These are phyloP conservation scores for Diaporthe vaccinii DNA, from an alignment of 2,329 filamentous ascomycete species.

Conservation along the genomic window DNA sequence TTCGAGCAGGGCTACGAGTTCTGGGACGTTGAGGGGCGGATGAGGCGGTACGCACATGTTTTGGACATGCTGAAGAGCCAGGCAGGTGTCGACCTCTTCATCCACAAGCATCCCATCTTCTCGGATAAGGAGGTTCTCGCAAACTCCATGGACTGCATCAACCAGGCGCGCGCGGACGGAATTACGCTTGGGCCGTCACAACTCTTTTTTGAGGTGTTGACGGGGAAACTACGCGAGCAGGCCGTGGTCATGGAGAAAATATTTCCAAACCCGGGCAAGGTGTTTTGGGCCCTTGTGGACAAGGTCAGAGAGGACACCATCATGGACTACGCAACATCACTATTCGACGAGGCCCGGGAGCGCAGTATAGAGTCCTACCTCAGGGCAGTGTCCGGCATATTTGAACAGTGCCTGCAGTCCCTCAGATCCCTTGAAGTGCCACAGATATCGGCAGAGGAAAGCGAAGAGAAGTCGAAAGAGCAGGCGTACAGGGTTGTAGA, in stretches of 20 bases:
- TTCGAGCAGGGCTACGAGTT: constrained; percentile 94
- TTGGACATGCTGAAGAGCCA: constrained; percentile 84
- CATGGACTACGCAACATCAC: constrained; percentile 84
- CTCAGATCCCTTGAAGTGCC: constrained; percentile 78
- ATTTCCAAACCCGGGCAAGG: constrained; percentile 78
- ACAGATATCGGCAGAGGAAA: constrained; percentile 70
- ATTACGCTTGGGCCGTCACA: constrained; percentile 85
- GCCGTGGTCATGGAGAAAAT: constrained; percentile 82
- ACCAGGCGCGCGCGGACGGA: constrained; percentile 73
- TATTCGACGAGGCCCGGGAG: constrained; percentile 90
- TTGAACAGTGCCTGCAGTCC: constrained; percentile 87
- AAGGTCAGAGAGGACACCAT: constrained; percentile 88
- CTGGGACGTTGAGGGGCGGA: constrained; percentile 88
- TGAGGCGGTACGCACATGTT: constrained; percentile 91
- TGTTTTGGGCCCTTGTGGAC: constrained; percentile 84
- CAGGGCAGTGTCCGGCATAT: constrained; percentile 87
- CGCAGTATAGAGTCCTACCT: constrained; percentile 82
- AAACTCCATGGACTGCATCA: constrained; percentile 85
- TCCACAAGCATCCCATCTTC: constrained; percentile 90
- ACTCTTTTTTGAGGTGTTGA: constrained; percentile 82
- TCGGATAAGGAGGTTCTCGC: constrained; percentile 78
- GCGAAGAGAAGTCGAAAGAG: constrained; percentile 74
- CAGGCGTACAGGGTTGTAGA: constrained; percentile 84
- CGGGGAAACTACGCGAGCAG: constrained; percentile 86
- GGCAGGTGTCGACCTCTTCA: constrained; percentile 85